Evolutionary conservation across 225 moss, liverwort and hornwort genomes (phyloP).

Genomic region (Climacium dendroides): DNA sequence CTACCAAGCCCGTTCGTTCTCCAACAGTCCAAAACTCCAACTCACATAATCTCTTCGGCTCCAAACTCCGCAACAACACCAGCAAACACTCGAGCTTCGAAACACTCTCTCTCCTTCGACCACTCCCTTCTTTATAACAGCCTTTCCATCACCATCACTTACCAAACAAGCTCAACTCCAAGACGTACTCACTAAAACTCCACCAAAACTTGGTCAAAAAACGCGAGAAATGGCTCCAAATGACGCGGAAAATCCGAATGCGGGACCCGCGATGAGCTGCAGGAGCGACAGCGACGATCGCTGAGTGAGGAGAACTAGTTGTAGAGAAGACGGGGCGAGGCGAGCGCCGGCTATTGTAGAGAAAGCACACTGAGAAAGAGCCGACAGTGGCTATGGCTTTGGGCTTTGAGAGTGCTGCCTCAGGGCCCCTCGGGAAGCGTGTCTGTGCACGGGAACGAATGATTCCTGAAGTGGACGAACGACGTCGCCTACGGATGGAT

Average conservation of each 20-base stretch:
- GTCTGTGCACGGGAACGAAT: slow-evolving; percentile 15
- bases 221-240: neutral
- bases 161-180: slow-evolving; percentile 3
- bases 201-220: neutral
- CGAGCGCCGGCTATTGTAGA: slow-evolving; percentile 19
- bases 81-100: neutral
- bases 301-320: neutral
- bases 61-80: neutral
- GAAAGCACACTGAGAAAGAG: slow-evolving; percentile 19
- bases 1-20: neutral
- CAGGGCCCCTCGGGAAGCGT: neutral
- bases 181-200: neutral
- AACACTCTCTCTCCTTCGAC: neutral
- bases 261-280: neutral
- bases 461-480: neutral
- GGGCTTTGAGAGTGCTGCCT: neutral
- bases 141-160: neutral
- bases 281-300: neutral
- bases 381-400: slow-evolving; percentile 13
- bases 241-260: neutral
- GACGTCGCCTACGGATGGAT: neutral
- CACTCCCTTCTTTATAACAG: neutral
- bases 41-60: neutral
- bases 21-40: neutral
- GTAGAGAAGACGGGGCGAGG: slow-evolving; percentile 5